Base-by-base conservation (phyloP, 768 basidiomycete genomes). In the Phaeotremella fagi region DNA sequence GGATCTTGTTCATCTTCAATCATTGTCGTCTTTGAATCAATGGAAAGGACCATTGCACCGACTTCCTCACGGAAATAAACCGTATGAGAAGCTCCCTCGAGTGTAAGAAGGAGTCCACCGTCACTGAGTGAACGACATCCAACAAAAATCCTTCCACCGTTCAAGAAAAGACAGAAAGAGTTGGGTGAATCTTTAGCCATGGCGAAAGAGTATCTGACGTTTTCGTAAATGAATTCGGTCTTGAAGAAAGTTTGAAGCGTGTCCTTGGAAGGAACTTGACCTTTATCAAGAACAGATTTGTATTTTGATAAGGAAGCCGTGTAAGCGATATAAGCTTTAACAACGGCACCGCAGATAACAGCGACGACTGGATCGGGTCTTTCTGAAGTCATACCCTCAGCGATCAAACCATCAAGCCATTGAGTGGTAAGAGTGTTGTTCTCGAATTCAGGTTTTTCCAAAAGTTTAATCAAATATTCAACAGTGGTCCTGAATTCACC, bases 1-100 rank as follows among this genome's bases (percentile, higher is more conserved):
- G 95, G 95, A 68, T 99, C 95, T 65, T 97, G 97, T 80, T 99
- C 95, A 77, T 98, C 92, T 75, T 97, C 95, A 63, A 99, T 91
- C 77, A 97, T 80, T 74, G 92, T 95, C 15, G 95, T 99, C 81
- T 97, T 94, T 48, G 90, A 82, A 76, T 99, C 94, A 55, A 99
- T 85, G 84, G 70, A 98, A 74, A 61, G 88, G 79, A 61, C 68
- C 62, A 91, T 78, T 7, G 90, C 88, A 50, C 91, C 95, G 49
- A 98, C 95, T 78, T 99, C 95, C 75, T 97, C 95, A 50, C 90
- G 81, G 90, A 90, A 98, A 76, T 99, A 99, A 48, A 95, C 81
- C 22, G 95, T 92, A 76, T 99, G 95, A 73, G 90, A 92, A 71
- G 86, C 87, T 51, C 90, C 94, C 66, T 92, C 88, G 54, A 99